A percentile compares a stretch with the other conserved stretches of the same genome.
Conservation (phyloP, 805 yeast species). For the Danielozyma ontarioensis region DNA sequence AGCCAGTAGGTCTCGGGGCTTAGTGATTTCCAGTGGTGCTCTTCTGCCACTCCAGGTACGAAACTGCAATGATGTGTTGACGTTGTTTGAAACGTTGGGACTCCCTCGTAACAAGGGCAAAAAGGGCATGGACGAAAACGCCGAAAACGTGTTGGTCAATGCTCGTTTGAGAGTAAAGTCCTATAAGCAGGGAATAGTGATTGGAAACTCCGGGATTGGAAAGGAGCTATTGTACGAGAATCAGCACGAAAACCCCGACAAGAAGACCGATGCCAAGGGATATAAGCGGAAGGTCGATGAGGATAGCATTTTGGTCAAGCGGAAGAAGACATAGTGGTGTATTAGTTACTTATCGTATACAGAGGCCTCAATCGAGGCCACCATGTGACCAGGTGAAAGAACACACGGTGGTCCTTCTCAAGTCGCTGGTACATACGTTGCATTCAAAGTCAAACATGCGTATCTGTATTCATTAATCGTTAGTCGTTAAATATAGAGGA, state of each 20-base stretch:
- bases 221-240: slow-evolving; percentile 26
- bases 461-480: too few species aligned
- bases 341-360: too few species aligned
- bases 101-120: slow-evolving; percentile 59
- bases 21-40: slow-evolving; percentile 78
- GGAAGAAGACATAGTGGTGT: background rate
- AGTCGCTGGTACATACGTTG: too few species aligned
- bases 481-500: background rate
- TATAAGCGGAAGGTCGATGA: slow-evolving; percentile 19
- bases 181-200: slow-evolving; percentile 67
- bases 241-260: slow-evolving; percentile 10
- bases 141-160: slow-evolving; percentile 61
- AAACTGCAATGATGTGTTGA: slow-evolving; percentile 61
- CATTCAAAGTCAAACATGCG: too few species aligned
- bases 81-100: slow-evolving; percentile 64
- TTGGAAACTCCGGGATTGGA: slow-evolving; percentile 37
- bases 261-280: slow-evolving; percentile 10
- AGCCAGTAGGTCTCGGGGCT: slow-evolving; percentile 75
- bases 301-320: background rate
- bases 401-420: too few species aligned
- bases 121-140: slow-evolving; percentile 51
- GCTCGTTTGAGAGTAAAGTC: slow-evolving; percentile 72
- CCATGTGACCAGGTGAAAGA: too few species aligned
- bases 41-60: slow-evolving; percentile 51
- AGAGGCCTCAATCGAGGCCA: too few species aligned